Conservation (phyloP, 2,329 filamentous ascomycete genomes). For the Fusarium gaditjirri region DNA sequence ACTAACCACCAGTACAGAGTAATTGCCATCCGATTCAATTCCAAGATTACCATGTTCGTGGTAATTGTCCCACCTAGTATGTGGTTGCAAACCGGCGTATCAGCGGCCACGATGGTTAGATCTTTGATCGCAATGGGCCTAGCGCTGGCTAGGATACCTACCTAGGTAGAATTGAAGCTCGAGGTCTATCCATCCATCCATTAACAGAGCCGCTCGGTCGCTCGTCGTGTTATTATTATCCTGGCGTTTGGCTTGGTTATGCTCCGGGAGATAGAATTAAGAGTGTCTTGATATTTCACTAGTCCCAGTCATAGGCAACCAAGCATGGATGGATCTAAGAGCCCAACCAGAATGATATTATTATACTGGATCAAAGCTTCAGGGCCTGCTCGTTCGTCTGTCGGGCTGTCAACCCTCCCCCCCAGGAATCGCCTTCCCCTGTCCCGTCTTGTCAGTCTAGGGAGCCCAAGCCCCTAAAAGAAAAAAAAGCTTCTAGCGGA, state of each 20-base stretch:
- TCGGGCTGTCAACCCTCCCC: background rate
- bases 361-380: background rate
- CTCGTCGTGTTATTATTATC: background rate
- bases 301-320: constrained; percentile 3
- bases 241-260: constrained; percentile 13
- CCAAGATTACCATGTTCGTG: constrained; percentile 40
- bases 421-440: constrained; percentile 27
- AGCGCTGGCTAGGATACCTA: constrained; percentile 14
- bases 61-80: constrained; percentile 28
- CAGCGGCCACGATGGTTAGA: constrained; percentile 23
- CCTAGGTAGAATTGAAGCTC: constrained; percentile 16
- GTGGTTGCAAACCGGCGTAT: constrained; percentile 29
- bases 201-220: background rate
- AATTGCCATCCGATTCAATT: constrained; percentile 28
- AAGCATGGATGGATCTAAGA: background rate
- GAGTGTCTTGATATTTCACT: constrained; percentile 4
- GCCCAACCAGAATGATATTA: background rate
- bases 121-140: constrained; percentile 32
- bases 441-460: constrained; percentile 8
- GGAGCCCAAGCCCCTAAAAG: constrained; percentile 31
- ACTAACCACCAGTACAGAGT: background rate
- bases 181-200: background rate
- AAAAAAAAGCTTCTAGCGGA: constrained; percentile 38
- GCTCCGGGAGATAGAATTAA: background rate
- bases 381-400: constrained; percentile 4